Base-by-base conservation (phyloP, 108 stramenopile species). In the Cylindrotheca fusiformis region DNA sequence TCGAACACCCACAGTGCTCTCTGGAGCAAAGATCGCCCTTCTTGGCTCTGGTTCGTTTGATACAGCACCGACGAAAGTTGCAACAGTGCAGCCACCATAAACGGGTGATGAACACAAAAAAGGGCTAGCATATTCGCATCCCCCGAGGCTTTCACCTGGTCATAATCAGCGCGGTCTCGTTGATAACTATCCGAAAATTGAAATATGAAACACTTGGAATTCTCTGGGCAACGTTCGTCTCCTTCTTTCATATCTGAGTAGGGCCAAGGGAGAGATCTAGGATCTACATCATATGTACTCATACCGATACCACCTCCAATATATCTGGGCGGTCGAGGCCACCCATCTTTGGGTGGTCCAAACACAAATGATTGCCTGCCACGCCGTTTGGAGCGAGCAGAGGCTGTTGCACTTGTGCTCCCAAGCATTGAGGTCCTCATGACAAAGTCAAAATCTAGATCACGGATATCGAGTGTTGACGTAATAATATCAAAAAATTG, bases 91-190 rank as follows among this genome's bases (percentile, higher is more conserved):
- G 82, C 81, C 14, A 75, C 78, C 27, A 81, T 69, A 65, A 75
- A 84, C 14, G 92, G 92, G 60, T 90, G 71, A 63, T 93, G 82
- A 14, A 83, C 82, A 3, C 87, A 83, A 53, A 90, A 93, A 68
- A 88, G 67, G 2, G 83, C 83, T 24, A 93, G 47, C 3, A 78
- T 67, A 70, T 93, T 90, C 26, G 80, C 68, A 83, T 93, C 92
- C 2, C 82, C 80, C 4, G 80, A 69, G 3, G 53, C 45, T 28
- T 60, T 50, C 33, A 84, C 76, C 18, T 46, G 56, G 24, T 58
- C 52, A 56, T 69, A 84, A 44, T 72, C 81, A 23, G 56, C 55
- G 2, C 47, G 46, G 20, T 82, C 71, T 28, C 74, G 64, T 25
- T 69, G 58, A 68, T 88, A 90, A 29, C 69, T 82, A 32, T 90